phyloP scores from a whole-genome alignment of 306 rosid genomes.

The Prunus mume region DNA sequence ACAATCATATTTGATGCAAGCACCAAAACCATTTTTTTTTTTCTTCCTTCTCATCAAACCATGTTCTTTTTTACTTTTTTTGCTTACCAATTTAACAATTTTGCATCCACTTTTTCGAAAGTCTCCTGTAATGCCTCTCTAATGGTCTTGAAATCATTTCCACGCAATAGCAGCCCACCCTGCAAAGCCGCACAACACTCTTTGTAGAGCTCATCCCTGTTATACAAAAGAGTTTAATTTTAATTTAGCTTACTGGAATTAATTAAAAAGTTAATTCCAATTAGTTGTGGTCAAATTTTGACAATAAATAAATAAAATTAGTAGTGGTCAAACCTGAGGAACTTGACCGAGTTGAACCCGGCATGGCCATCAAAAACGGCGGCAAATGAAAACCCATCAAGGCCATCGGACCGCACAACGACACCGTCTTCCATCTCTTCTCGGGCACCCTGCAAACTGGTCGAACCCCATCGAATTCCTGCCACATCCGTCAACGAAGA shows the following conservation, averaged over 20 bases:
- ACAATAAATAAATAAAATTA: no score
- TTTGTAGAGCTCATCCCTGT: slow-evolving; percentile 89
- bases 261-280: neutral
- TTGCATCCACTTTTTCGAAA: slow-evolving; percentile 62
- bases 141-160: slow-evolving; percentile 56
- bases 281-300: neutral
- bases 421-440: slow-evolving; percentile 93
- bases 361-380: slow-evolving; percentile 98
- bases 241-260: neutral
- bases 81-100: slow-evolving; percentile 67
- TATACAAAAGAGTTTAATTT: slow-evolving; percentile 24
- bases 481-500: slow-evolving; percentile 48
- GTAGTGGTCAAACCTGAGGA: slow-evolving; percentile 53
- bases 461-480: slow-evolving; percentile 77
- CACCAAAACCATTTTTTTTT: no score
- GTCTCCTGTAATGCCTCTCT: slow-evolving; percentile 66
- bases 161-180: slow-evolving; percentile 63
- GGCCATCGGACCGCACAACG: slow-evolving; percentile 56
- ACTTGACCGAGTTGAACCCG: slow-evolving; percentile 73
- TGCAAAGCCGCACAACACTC: slow-evolving; percentile 76
- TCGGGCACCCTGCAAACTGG: slow-evolving; percentile 73
- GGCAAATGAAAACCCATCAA: slow-evolving; percentile 73
- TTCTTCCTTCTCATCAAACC: neutral
- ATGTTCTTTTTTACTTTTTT: neutral
- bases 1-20: slow-evolving; percentile 32